Evolutionary conservation across 2,329 filamentous ascomycete species (phyloP).

Genomic region (Camptophora hylomeconis): DNA sequence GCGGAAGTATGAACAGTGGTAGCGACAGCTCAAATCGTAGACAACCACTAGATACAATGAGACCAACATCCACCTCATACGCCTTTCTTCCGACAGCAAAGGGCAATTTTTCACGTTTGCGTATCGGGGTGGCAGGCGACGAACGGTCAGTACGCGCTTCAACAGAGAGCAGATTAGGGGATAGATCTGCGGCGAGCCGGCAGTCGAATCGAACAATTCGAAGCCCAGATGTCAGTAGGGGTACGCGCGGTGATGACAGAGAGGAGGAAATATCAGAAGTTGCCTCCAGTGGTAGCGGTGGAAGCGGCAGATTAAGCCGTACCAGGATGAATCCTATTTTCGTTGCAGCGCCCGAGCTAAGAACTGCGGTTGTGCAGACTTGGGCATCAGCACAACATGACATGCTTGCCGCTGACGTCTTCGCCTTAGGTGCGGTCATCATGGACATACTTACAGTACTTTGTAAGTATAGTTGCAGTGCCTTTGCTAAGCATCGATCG

Average conservation of each 20-base stretch:
- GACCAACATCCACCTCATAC: constrained; percentile 6
- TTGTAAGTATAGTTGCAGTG: constrained; percentile 41
- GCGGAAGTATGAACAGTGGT: constrained; percentile 11
- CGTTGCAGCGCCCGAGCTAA: constrained; percentile 22
- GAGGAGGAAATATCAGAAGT: too few species aligned
- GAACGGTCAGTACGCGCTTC: too few species aligned
- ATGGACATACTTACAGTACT: constrained; percentile 48
- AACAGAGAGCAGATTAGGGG: too few species aligned
- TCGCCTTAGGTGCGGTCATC: constrained; percentile 45
- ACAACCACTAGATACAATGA: constrained; percentile 1
- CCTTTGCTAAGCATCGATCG: constrained; percentile 43
- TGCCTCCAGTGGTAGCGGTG: neutral
- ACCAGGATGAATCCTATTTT: constrained; percentile 13
- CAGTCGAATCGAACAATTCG: too few species aligned
- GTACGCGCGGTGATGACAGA: too few species aligned
- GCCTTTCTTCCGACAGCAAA: constrained; percentile 11
- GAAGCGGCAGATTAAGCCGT: neutral
- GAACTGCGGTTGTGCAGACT: constrained; percentile 22
- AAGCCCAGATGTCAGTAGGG: too few species aligned
- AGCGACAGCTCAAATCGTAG: constrained; percentile 12
- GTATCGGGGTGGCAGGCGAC: too few species aligned
- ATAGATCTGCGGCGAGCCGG: too few species aligned
- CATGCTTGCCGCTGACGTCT: constrained; percentile 38
- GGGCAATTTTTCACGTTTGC: constrained; percentile 10
- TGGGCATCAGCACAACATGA: constrained; percentile 26